Base-by-base conservation (phyloP, 169 alveolate genomes). In the Neospora caninum region DNA sequence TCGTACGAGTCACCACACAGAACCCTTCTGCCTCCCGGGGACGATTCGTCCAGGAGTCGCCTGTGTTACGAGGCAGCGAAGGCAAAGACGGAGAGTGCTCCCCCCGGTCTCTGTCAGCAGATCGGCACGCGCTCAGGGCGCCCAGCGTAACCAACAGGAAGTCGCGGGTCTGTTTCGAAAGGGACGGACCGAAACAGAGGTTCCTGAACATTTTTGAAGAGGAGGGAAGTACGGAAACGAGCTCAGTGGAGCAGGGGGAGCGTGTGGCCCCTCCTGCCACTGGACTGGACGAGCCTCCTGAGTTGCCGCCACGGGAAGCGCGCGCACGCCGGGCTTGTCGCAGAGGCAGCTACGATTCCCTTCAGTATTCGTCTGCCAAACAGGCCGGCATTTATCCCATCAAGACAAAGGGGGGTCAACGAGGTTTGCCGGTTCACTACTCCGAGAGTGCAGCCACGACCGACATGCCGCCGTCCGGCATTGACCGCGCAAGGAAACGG, bases 391-490 rank as follows among this genome's bases (percentile, higher is more conserved):
- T 36, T 20, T n/a, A 39, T 34, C 31, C 18, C 43, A 38, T 9
- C 43, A 38, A 20, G 39, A 45, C 45, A 22, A 78, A 64, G 25
- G 78, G 36, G 34, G 78, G 78, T 20, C 87, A 78, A 34, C 42
- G 87, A 39, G 34, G 45, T 6, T 22, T 34, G 27, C 87, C 87
- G 9, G 43, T 78, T 18, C n/a, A 38, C 43, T 78, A 78, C 34
- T 78, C 87, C 27, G 87, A 78, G n/a, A 78, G 87, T 45, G 87
- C 87, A 22, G 87, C 87, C 29, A 39, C 87, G 87, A 64, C 9
- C 34, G 87, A 78, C 7, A 34, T 78, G 87, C 87, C 29, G 87
- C 6, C 41, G 45, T 13, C 87, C 45, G 7, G 87, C 18, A 31
- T 22, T 20, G 87, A 20, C 45, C 34, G 87, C 87, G 87, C 45